Base-by-base conservation (phyloP, 1,139 yeast species). In the Pneumocystis canis region DNA sequence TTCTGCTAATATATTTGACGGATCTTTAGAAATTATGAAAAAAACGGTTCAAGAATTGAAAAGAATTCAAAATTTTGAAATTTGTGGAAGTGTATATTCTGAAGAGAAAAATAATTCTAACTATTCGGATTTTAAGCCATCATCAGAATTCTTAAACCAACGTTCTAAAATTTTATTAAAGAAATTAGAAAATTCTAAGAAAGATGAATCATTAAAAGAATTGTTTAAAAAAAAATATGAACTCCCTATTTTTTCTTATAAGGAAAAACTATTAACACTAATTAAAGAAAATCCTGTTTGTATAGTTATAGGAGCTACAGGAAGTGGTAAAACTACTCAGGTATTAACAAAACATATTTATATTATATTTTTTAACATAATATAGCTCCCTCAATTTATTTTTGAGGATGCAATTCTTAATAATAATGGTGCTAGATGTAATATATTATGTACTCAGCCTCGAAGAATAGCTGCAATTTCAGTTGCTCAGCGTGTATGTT, bases 311-410 rank as follows among this genome's bases (percentile, higher is more conserved):
- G 98, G 98, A 77, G 97, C 92, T 69, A 92, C 98, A 0, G 98
- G 98, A 74, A 88, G 96, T 5, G 98, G 98, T 77, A 92, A 92
- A 72, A 90, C 98, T 5, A 92, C 98, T 0, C 98, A 92, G 74
- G 47, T 65, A 47, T 65, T 64, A 30, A 47, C 9, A 9, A 25
- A 9, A 47, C 4, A 4, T 47, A 16, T 47, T 47, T 25, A 25
- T 47, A 5, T 56, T 64, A 1, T 65, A 20, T 30, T 25, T 35
- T 35, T 39, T 57, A 85, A 85, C 70, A 83, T 88, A 0, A 85
- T 90, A 90, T 57, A 85, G 70, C 81, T 85, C 39, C 92, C 87
- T 3, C 95, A 87, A 70, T 85, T 85, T 68, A 75, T 87, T 16
- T 73, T 87, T 41, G 95, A 87, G 71, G 76, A 82, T 61, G 74